Evolutionary conservation across 768 basidiomycete genomes (phyloP).

Genomic region (Calocybe gangraenosa): DNA sequence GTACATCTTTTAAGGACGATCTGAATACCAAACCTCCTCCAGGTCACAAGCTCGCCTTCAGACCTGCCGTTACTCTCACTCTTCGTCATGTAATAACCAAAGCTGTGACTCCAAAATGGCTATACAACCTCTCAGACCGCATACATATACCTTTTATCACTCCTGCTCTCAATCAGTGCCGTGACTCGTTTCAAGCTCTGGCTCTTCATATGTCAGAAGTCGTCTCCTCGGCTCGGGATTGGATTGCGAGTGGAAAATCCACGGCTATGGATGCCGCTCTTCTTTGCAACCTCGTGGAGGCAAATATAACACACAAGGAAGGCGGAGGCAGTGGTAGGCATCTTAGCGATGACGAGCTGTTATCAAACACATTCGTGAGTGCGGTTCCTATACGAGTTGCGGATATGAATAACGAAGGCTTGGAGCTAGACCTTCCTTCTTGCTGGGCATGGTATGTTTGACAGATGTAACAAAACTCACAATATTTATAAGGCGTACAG

Average conservation of each 20-base stretch:
- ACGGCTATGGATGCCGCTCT: conserved; percentile 30
- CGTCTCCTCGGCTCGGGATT: conserved; percentile 32
- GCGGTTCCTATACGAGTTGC: not conserved
- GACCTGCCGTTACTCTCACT: conserved; percentile 26
- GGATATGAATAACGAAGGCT: not conserved
- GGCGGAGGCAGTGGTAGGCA: conserved; percentile 18
- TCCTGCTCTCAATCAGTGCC: conserved; percentile 23
- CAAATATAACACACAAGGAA: conserved; percentile 36
- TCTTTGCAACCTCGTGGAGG: conserved; percentile 41
- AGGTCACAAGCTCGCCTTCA: conserved; percentile 32
- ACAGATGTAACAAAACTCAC: not conserved
- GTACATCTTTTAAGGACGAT: conserved; percentile 29
- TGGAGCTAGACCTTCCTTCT: conserved; percentile 36
- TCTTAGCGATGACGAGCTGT: conserved; percentile 40
- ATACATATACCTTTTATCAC: conserved; percentile 32
- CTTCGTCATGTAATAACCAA: conserved; percentile 24
- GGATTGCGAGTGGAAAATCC: conserved; percentile 24
- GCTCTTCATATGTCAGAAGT: conserved; percentile 37
- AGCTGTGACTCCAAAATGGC: conserved; percentile 28
- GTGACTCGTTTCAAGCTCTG: conserved; percentile 31
- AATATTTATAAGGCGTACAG: conserved; percentile 24
- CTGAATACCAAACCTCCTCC: conserved; percentile 19
- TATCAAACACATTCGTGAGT: conserved; percentile 47
- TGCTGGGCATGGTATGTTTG: conserved; percentile 41
- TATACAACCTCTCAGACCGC: conserved; percentile 24